Base-by-base conservation (phyloP, 2,329 filamentous ascomycete species). In the Sphaerulina vaccinii region DNA sequence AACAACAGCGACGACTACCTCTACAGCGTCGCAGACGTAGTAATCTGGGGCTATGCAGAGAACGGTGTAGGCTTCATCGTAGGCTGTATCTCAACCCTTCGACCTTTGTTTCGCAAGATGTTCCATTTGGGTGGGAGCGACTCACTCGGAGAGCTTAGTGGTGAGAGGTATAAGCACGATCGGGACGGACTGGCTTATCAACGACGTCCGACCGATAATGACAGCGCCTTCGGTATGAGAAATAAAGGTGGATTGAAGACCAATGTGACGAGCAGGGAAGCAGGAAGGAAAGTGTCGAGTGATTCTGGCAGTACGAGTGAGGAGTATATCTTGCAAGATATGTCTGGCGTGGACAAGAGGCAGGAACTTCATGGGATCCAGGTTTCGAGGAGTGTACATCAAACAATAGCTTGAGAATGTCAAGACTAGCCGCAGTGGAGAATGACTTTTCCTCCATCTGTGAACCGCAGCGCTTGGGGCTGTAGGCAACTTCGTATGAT, bases 41-140 rank as follows among this genome's bases (percentile, higher is more conserved):
- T 70, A 22, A 65, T 70, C 36, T 71, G 68, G 69, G 68, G 68
- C 2, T 70, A 68, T 42, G 67, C 67, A 5, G 68, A 70, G 32
- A 67, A 66, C n/a, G 68, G 64, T 3, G 63, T 69, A 4, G 68
- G 68, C 4, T 62, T 70, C 53, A 62, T 70, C 11, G 67, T 69
- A 5, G 68, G 65, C 11, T 67, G 64, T 44, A 58, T 70, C 6
- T 62, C 64, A 3, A 70, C 68, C 1, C 60, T 71, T 10, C 63
- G 67, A 1, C 68, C 68, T 1, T 58, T 70, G 7, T 67, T 71
- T 49, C 64, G 63, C 16, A 60, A 56, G 38, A 52, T 60, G 44
- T 60, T 60, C 13, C 45, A 44, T 15, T 50, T 63, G 7, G 57
- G 57, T 24, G 52, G 48, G 24, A 51, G 44, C 32, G 48, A 57